A percentile compares a stretch with the other conserved stretches of the same genome.
Conservation (phyloP, 257 asterid genomes). For the Thymus mandschuricus region DNA sequence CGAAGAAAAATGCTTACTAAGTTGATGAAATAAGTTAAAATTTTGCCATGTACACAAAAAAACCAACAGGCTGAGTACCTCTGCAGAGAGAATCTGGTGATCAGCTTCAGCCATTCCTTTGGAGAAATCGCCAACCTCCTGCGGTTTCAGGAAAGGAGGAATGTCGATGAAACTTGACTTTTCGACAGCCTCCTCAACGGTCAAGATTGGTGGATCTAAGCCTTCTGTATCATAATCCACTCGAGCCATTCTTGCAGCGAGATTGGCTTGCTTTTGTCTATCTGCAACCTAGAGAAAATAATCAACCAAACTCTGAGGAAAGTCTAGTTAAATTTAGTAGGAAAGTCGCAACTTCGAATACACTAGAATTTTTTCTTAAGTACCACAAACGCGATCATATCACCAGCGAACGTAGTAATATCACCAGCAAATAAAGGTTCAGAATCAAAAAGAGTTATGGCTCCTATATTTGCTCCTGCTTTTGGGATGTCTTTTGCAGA, state of each 20-base stretch:
- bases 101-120: conserved; percentile 88
- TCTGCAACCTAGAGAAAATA: conserved; percentile 55
- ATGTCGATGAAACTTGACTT: conserved; percentile 56
- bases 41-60: neutral
- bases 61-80: conserved; percentile 41
- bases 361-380: neutral
- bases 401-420: conserved; percentile 28
- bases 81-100: conserved; percentile 58
- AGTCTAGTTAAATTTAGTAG: neutral
- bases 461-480: conserved; percentile 31
- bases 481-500: conserved; percentile 30
- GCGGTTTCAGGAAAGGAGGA: conserved; percentile 49
- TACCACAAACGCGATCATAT: conserved; percentile 33
- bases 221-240: conserved; percentile 56
- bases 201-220: conserved; percentile 66
- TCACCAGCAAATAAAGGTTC: conserved; percentile 33
- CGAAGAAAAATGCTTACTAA: neutral
- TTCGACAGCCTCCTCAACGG: conserved; percentile 74
- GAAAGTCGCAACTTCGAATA: neutral
- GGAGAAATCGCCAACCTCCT: conserved; percentile 61
- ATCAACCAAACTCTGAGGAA: neutral
- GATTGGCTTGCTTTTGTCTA: conserved; percentile 55
- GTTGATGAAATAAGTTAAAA: neutral
- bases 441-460: neutral
- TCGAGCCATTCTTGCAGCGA: conserved; percentile 56